A percentile compares a stretch with the other conserved stretches of the same genome.
Evolutionary conservation across 768 basidiomycete species (phyloP).

Genomic region (Saitozyma podzolica): DNA sequence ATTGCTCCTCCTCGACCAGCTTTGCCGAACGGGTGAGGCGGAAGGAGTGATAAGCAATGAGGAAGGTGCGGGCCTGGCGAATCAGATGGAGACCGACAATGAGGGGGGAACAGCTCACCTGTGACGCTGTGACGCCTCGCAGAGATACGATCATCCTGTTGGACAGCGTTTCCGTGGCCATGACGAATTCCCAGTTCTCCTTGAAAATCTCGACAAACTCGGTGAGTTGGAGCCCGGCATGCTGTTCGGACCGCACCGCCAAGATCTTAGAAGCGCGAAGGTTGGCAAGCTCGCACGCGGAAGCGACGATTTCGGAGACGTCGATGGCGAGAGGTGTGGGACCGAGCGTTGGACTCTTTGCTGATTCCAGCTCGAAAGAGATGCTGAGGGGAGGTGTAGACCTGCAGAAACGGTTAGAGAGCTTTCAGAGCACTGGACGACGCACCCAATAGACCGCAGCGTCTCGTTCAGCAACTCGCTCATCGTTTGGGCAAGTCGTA

Average conservation of each 20-base stretch:
- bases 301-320: constrained; percentile 71
- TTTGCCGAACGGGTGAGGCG: constrained; percentile 78
- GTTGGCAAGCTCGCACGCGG: constrained; percentile 82
- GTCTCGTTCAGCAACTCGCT: constrained; percentile 54
- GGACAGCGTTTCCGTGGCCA: constrained; percentile 80
- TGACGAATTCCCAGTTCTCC: constrained; percentile 84
- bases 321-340: constrained; percentile 58
- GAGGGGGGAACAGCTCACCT: constrained; percentile 57
- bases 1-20: constrained; percentile 92
- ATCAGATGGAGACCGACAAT: constrained; percentile 15
- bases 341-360: constrained; percentile 3
- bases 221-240: constrained; percentile 67
- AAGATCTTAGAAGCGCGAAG: constrained; percentile 77
- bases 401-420: constrained; percentile 6
- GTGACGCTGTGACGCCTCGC: constrained; percentile 78
- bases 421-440: background rate
- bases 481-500: constrained; percentile 64
- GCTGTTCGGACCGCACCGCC: constrained; percentile 72
- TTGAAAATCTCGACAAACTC: constrained; percentile 81
- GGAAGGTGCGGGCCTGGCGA: constrained; percentile 75
- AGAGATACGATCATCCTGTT: constrained; percentile 90
- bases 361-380: too few relatives aligned
- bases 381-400: background rate
- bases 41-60: constrained; percentile 79
- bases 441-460: background rate